Conservation (phyloP, 225 moss, liverwort and hornwort genomes). For the Polytrichum formosum region DNA sequence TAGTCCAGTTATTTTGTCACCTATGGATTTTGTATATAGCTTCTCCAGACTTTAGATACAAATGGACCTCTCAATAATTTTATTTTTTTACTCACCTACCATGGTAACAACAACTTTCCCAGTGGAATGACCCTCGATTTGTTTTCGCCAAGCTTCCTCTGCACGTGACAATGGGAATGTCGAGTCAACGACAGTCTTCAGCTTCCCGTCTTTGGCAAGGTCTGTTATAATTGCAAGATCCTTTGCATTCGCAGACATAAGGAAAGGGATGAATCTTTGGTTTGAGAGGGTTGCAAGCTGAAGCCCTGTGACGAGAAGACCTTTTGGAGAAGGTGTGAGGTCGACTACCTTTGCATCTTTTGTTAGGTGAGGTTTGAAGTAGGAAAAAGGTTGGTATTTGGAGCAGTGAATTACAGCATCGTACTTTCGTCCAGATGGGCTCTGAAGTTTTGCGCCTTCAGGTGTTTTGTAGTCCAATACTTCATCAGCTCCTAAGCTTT, state of each 20-base stretch:
- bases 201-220: conserved; percentile 42
- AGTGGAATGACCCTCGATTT: conserved; percentile 50
- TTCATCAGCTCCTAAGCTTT: conserved; percentile 52
- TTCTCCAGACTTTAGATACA: no score
- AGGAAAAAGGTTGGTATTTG: conserved; percentile 11
- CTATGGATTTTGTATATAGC: no score
- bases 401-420: conserved; percentile 48
- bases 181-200: conserved; percentile 47
- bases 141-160: conserved; percentile 53
- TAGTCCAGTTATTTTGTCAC: no score
- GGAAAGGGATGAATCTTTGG: conserved; percentile 26
- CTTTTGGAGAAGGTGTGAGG: conserved; percentile 2
- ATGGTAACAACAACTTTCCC: conserved; percentile 48
- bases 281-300: conserved; percentile 30
- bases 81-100: conserved; percentile 4
- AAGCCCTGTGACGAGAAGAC: background rate
- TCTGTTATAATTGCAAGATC: conserved; percentile 34
- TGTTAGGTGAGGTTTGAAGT: conserved; percentile 40
- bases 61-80: no score
- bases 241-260: conserved; percentile 8
- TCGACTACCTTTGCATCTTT: conserved; percentile 34
- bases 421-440: conserved; percentile 58
- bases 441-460: conserved; percentile 42
- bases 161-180: conserved; percentile 33
- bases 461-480: conserved; percentile 56